phyloP scores from a whole-genome alignment of 352 stramenopile genomes.

The Achlya hypogyna region DNA sequence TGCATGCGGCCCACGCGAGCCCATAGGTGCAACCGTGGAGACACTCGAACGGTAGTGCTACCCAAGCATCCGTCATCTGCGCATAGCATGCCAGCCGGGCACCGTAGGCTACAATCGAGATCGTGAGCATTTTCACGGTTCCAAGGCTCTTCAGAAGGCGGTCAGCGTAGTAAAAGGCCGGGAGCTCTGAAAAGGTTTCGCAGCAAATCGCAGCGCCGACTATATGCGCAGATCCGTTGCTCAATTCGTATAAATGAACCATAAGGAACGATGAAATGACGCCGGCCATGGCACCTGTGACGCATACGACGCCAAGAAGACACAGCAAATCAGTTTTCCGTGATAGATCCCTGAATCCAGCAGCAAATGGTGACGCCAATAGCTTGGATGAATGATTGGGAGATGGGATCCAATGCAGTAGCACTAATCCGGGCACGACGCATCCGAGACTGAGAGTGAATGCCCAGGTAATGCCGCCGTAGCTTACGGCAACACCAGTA shows the following conservation, averaged over 20 bases:
- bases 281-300: constrained; percentile 76
- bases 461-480: constrained; percentile 54
- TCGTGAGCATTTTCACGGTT: constrained; percentile 58
- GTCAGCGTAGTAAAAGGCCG: constrained; percentile 74
- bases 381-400: no score
- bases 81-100: constrained; percentile 63
- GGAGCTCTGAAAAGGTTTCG: constrained; percentile 69
- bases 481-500: constrained; percentile 48
- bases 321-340: constrained; percentile 52
- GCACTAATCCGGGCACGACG: constrained; percentile 41
- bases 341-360: constrained; percentile 31
- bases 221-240: constrained; percentile 53
- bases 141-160: constrained; percentile 56
- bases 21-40: constrained; percentile 68
- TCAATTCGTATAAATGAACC: constrained; percentile 76
- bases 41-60: constrained; percentile 70
- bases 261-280: constrained; percentile 78
- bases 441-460: constrained; percentile 61
- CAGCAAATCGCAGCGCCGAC: constrained; percentile 74
- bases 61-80: constrained; percentile 71
- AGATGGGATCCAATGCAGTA: constrained; percentile 50
- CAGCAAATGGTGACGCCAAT: constrained; percentile 41
- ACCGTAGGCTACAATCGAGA: constrained; percentile 60
- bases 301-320: constrained; percentile 57
- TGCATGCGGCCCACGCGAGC: constrained; percentile 60